Base-by-base conservation (phyloP, 2,329 filamentous ascomycete species). In the Epichloe aotearoae region DNA sequence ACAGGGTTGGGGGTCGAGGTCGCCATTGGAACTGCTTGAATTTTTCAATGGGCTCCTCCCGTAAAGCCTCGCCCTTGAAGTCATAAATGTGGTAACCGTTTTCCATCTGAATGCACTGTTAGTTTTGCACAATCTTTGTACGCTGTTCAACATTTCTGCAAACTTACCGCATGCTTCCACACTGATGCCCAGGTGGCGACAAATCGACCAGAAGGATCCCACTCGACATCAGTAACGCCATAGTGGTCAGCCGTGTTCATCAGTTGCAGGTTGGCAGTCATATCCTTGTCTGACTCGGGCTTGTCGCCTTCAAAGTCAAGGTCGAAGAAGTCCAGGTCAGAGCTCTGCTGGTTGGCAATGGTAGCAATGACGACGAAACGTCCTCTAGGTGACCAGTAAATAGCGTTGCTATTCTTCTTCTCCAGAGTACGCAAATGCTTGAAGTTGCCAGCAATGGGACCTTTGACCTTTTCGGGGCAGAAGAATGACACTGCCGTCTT, bases 401-500 rank as follows among this genome's bases (percentile, higher is more conserved):
- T 98, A 57, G 88, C 90, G 65, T 98, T 98, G 79, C 86, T 95
- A 73, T 94, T 97, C 82, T 97, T 97, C 82, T 97, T 97, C 62
- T 98, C 93, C 51, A 95, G 76, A 8, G 90, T 97, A 56, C 89
- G 83, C 58, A 97, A 83, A 66, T 94, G 88, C 75, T 91, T 94
- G 79, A 97, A 98, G 76, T 95, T 96, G 56, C 93, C 93, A 36
- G 87, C 76, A 23, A 79, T 76, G 49, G 79, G 66, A 30, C 78
- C 88, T 79, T 97, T 98, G 62, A 80, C 73, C 76, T 95, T 97
- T 69, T 98, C 93, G 0, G 93, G 90, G 60, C 88, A 91, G 76
- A 95, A 98, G 79, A 98, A 98, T 36, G 88, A 80, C 19, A 97
- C 91, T 0, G 89, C 79, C 1, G 93, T 97, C 78, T 98, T 98